These are phyloP conservation scores for Ophiostoma tasmaniense DNA, from an alignment of 2,329 filamentous ascomycete species.

Conservation along the genomic window DNA sequence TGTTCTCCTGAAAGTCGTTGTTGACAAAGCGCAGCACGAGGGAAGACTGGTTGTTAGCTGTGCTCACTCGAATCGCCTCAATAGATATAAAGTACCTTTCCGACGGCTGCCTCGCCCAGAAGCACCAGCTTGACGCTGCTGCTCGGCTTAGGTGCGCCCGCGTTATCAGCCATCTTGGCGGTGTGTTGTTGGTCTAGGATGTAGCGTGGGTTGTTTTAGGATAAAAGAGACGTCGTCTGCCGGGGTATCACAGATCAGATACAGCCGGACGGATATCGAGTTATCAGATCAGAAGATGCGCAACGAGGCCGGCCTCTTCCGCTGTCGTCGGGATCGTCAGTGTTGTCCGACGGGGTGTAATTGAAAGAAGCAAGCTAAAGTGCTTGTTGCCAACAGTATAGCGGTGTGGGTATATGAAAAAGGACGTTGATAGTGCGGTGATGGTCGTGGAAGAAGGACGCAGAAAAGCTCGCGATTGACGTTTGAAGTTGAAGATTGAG, in stretches of 20 bases:
- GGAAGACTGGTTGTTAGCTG: constrained; percentile 58
- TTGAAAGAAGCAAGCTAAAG: neutral
- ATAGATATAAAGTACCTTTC: constrained; percentile 61
- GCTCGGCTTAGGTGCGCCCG: constrained; percentile 71
- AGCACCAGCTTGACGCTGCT: constrained; percentile 99
- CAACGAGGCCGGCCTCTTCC: constrained; percentile 13
- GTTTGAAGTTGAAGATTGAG: neutral
- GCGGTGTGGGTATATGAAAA: neutral
- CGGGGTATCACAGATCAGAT: neutral
- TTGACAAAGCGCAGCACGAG: constrained; percentile 97
- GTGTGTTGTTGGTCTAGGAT: neutral
- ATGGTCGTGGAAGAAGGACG: neutral
- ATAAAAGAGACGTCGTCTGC: neutral
- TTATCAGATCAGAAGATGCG: neutral
- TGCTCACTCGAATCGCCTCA: too few relatives aligned
- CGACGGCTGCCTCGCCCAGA: constrained; percentile 92
- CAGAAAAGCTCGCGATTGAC: constrained; percentile 14
- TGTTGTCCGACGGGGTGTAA: neutral
- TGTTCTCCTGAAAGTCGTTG: constrained; percentile 99
- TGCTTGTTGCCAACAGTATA: neutral
- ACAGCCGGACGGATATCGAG: neutral
- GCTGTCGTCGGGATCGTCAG: neutral
- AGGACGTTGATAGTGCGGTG: neutral
- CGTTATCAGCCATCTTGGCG: constrained; percentile 60
- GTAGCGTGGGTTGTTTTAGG: neutral